Base-by-base conservation (phyloP, 768 basidiomycete species). In the Leucogyrophana mollusca region DNA sequence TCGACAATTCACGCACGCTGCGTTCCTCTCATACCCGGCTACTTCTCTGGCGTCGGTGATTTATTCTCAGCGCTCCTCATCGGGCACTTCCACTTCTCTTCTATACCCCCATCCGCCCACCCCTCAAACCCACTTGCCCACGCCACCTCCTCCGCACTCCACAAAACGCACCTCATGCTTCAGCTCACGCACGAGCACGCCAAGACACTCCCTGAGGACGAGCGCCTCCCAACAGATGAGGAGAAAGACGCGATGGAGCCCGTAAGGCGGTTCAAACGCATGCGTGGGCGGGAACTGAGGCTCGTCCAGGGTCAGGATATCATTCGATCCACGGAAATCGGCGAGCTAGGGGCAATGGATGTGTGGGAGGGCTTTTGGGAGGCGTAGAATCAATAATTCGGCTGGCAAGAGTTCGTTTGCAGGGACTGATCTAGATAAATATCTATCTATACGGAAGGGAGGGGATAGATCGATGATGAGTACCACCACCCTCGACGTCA, bases 11-110 rank as follows among this genome's bases (percentile, higher is more conserved):
- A 88, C 65, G 83, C 82, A 0, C 82, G 82, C 57, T 77, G 74
- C 35, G 82, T 99, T 8, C 85, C 87, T 2, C 76, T 85, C 22
- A 76, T 97, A 36, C 79, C 85, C 4, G 94, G 94, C 9, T 96
- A 97, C 70, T 98, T 94, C 64, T 88, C 91, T 16, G 96, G 96
- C 20, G 94, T 96, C 9, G 96, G 96, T 14, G 96, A 99, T 65
- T 82, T 97, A 46, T 97, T 98, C 71, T 93, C 93, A 5, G 90
- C 95, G 1, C 80, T 97, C 45, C 81, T 94, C 21, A 74, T 95
- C 4, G 94, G 83, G 0, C 87, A 94, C 57, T 97, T 83, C 64
- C 61, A 73, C 34, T 63, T 71, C 37, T 34, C 52, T 4, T 34
- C 39, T 13, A 16, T 34, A 20, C 27, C 56, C 39, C 11, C 50